Conservation (phyloP, 306 rosid species). For the Fagus sylvatica region DNA sequence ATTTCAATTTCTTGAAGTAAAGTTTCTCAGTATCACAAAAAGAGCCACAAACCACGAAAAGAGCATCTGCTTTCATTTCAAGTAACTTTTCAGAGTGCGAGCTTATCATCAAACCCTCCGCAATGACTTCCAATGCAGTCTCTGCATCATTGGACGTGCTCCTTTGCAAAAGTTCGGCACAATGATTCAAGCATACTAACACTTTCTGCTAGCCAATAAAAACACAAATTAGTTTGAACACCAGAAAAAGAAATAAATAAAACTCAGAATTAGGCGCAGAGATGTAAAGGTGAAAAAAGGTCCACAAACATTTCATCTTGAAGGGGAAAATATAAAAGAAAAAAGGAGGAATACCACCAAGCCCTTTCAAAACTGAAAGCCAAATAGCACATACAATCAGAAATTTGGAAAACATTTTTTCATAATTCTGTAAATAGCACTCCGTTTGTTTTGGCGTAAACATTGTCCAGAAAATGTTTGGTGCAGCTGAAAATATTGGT, state of each 20-base stretch:
- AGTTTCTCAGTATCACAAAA: slow-evolving; percentile 18
- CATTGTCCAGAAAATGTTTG: no score
- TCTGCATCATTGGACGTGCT: slow-evolving; percentile 56
- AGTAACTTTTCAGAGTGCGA: slow-evolving; percentile 70
- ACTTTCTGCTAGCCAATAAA: slow-evolving; percentile 68
- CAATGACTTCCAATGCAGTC: slow-evolving; percentile 62
- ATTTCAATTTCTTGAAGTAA: slow-evolving; percentile 25
- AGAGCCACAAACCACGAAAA: slow-evolving; percentile 61
- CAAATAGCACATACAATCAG: background rate
- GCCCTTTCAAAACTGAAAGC: background rate
- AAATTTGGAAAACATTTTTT: background rate
- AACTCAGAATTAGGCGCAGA: background rate
- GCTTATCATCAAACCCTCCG: slow-evolving; percentile 69
- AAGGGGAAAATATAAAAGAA: background rate
- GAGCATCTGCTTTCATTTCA: slow-evolving; percentile 92
- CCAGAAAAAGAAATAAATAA: background rate
- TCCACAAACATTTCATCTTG: background rate
- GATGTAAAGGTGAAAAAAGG: slow-evolving; percentile 3
- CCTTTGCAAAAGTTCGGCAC: slow-evolving; percentile 59
- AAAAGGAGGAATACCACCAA: background rate
- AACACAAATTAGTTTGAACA: slow-evolving; percentile 32
- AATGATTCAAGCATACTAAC: slow-evolving; percentile 53
- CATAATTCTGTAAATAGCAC: background rate
- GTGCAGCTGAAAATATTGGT: no score
- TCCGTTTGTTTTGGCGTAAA: no score